These are phyloP conservation scores for Aechmea fasciata DNA, from an alignment of 176 grass and related monocot genomes.

Conservation along the genomic window DNA sequence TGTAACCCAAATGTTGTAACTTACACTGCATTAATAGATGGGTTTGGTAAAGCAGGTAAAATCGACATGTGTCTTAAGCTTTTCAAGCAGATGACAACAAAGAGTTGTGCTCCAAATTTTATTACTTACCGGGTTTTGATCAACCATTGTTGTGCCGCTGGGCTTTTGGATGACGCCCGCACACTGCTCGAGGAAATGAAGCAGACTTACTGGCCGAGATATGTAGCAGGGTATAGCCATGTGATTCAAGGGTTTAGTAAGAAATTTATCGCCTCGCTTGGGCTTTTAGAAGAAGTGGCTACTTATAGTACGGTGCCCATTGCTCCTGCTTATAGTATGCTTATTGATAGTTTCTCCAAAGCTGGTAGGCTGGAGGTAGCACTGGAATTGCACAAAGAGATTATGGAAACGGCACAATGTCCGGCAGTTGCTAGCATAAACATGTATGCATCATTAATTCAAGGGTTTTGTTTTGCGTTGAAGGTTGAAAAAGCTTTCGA, in stretches of 20 bases:
- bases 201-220: constrained; percentile 87
- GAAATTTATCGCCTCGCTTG: constrained; percentile 59
- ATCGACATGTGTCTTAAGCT: constrained; percentile 52
- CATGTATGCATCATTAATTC: constrained; percentile 52
- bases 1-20: constrained; percentile 88
- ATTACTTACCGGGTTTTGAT: constrained; percentile 82
- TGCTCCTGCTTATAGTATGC: constrained; percentile 60
- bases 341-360: constrained; percentile 73
- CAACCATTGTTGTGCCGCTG: constrained; percentile 77
- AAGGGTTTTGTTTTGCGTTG: constrained; percentile 69
- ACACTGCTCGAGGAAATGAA: constrained; percentile 87
- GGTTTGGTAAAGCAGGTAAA: constrained; percentile 76
- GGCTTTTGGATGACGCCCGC: constrained; percentile 64
- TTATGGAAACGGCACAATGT: constrained; percentile 40
- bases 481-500: constrained; percentile 71
- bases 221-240: constrained; percentile 39
- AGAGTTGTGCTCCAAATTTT: constrained; percentile 84
- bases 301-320: constrained; percentile 41
- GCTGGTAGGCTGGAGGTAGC: constrained; percentile 69
- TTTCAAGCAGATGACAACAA: constrained; percentile 66
- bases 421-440: constrained; percentile 29
- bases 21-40: constrained; percentile 88
- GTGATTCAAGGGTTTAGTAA: constrained; percentile 76
- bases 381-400: constrained; percentile 73
- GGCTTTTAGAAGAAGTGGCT: constrained; percentile 59